Evolutionary conservation across 805 yeast genomes (phyloP).

Genomic region (Candida palmyrensis): DNA sequence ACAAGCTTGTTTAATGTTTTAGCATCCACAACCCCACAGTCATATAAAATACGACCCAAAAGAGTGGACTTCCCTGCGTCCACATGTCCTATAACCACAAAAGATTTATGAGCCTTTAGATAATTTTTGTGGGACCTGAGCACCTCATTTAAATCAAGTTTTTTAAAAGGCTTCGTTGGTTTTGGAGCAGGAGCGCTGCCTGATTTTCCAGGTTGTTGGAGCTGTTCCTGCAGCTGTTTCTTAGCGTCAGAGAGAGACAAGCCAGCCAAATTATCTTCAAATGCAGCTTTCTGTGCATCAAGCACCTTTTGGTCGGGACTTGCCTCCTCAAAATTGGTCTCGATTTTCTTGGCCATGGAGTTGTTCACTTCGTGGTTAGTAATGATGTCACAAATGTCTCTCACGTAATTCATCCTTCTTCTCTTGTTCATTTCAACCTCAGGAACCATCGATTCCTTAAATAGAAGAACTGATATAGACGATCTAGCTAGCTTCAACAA

Average conservation of each 20-base stretch:
- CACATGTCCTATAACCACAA: constrained; percentile 81
- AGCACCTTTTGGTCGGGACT: constrained; percentile 79
- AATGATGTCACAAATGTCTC: constrained; percentile 25
- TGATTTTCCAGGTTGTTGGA: constrained; percentile 6
- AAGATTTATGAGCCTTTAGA: constrained; percentile 55
- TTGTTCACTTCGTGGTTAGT: constrained; percentile 35
- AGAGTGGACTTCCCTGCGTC: constrained; percentile 83
- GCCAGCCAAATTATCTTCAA: constrained; percentile 25
- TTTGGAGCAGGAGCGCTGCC: constrained; percentile 10
- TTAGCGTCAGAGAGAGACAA: constrained; percentile 16
- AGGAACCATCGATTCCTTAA: constrained; percentile 5
- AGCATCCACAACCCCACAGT: constrained; percentile 60
- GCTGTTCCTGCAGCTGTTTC: constrained; percentile 1
- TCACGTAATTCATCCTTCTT: constrained; percentile 12
- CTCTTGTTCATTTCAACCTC: constrained; percentile 13
- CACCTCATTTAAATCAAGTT: constrained; percentile 39
- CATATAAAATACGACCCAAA: constrained; percentile 68
- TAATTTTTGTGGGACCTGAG: constrained; percentile 24
- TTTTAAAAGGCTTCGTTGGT: constrained; percentile 38
- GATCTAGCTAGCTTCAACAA: constrained; percentile 9
- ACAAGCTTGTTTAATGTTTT: constrained; percentile 58
- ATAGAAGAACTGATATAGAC: constrained; percentile 13
- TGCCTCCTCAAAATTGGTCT: constrained; percentile 55
- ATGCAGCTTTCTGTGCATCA: constrained; percentile 50
- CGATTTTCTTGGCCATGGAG: constrained; percentile 35